phyloP scores from a whole-genome alignment of 495 filamentous ascomycete genomes.

The Talaromyces wortmannii region DNA sequence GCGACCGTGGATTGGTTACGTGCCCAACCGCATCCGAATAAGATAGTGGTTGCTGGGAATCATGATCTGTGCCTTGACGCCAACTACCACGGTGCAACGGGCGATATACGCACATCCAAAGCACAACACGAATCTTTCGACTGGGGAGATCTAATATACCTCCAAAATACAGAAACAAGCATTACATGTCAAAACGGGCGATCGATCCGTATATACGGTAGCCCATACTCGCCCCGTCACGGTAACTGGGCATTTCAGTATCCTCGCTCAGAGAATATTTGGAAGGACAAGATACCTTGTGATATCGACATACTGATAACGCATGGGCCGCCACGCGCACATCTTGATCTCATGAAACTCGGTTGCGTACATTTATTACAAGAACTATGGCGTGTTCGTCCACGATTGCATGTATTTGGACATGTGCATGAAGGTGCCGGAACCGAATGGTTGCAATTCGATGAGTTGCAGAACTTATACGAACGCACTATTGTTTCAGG shows the following conservation, averaged over 20 bases:
- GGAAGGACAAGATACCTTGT: conserved; percentile 41
- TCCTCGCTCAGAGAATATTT: conserved; percentile 13
- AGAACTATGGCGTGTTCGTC: conserved; percentile 59
- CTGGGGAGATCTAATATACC: conserved; percentile 41
- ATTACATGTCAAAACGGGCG: conserved; percentile 43
- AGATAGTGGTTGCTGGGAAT: conserved; percentile 67
- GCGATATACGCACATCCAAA: background rate
- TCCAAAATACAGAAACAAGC: conserved; percentile 36
- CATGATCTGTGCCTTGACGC: conserved; percentile 63
- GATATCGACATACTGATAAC: conserved; percentile 69
- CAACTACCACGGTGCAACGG: conserved; percentile 3
- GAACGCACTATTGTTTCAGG: conserved; percentile 12
- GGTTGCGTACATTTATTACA: conserved; percentile 58
- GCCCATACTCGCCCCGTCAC: conserved; percentile 40
- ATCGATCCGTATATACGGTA: conserved; percentile 47
- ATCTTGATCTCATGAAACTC: conserved; percentile 52
- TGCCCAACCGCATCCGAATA: conserved; percentile 51
- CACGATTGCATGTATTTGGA: conserved; percentile 68
- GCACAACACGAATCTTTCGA: conserved; percentile 18
- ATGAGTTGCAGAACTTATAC: conserved; percentile 13
- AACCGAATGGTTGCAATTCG: conserved; percentile 12
- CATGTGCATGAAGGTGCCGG: conserved; percentile 67
- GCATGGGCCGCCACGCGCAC: conserved; percentile 52
- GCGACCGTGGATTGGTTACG: conserved; percentile 58
- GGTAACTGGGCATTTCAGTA: conserved; percentile 49